phyloP scores from a whole-genome alignment of 2,329 filamentous ascomycete species.

The Alternaria gansuensis region DNA sequence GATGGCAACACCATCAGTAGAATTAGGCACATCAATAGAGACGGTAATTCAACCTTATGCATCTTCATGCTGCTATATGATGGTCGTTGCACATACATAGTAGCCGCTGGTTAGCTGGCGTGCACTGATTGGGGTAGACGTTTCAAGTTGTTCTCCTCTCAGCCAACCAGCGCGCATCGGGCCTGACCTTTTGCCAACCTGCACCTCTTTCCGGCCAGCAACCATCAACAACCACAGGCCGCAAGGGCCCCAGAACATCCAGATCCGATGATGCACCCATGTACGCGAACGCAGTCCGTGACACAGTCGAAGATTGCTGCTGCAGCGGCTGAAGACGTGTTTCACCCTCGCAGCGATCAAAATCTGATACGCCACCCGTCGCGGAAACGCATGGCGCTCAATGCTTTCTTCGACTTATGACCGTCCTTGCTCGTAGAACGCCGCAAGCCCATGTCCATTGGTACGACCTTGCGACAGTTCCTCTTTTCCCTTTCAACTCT shows the following conservation, averaged over 20 bases:
- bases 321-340: slow-evolving; percentile 29
- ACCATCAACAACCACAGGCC: slow-evolving; percentile 24
- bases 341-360: slow-evolving; percentile 34
- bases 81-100: slow-evolving; percentile 26
- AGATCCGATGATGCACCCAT: slow-evolving; percentile 27
- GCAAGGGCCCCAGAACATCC: slow-evolving; percentile 9
- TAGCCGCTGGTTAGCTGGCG: slow-evolving; percentile 15
- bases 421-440: slow-evolving; percentile 33
- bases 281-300: slow-evolving; percentile 32
- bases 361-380: slow-evolving; percentile 45
- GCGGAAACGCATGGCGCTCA: slow-evolving; percentile 46
- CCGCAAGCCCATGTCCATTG: slow-evolving; percentile 34
- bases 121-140: slow-evolving; percentile 39
- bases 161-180: slow-evolving; percentile 32
- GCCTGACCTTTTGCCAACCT: slow-evolving; percentile 14
- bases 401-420: slow-evolving; percentile 44
- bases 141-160: slow-evolving; percentile 21
- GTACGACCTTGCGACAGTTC: slow-evolving; percentile 40
- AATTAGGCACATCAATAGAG: slow-evolving; percentile 21
- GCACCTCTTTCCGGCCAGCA: slow-evolving; percentile 14
- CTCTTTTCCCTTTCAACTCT: slow-evolving; percentile 31
- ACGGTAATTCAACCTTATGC: slow-evolving; percentile 31
- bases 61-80: slow-evolving; percentile 35
- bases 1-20: slow-evolving; percentile 16
- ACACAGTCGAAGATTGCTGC: slow-evolving; percentile 20